A percentile compares a stretch with the other conserved stretches of the same genome.
Conservation (phyloP, 1,284 basidiomycete genomes). For the Marasmius sp. region DNA sequence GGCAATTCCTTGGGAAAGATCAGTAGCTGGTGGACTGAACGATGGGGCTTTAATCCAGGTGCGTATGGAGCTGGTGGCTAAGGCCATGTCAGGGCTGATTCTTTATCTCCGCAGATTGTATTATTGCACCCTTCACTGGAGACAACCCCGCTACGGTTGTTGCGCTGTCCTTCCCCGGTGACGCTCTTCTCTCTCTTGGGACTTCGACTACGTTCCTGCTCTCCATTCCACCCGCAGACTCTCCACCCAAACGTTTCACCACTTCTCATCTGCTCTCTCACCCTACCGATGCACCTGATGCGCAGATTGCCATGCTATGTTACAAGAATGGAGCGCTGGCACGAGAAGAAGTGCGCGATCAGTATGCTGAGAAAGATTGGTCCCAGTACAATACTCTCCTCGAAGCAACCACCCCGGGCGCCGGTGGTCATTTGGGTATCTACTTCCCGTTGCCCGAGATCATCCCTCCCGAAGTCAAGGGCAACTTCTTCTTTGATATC, state of each 20-base stretch:
- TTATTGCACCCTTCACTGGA: constrained; percentile 85
- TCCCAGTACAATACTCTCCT: constrained; percentile 70
- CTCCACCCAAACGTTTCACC: constrained; percentile 67
- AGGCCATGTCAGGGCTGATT: constrained; percentile 2
- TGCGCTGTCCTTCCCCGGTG: constrained; percentile 76
- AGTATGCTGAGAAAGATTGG: constrained; percentile 68
- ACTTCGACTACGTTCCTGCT: constrained; percentile 89
- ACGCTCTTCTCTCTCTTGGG: constrained; percentile 88
- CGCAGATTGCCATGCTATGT: constrained; percentile 78
- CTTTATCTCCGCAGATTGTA: constrained; percentile 53
- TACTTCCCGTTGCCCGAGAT: constrained; percentile 86
- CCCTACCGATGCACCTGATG: constrained; percentile 53
- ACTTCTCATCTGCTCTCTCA: constrained; percentile 75
- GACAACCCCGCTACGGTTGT: constrained; percentile 91
- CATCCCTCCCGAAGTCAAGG: constrained; percentile 73
- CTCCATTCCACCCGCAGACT: constrained; percentile 62
- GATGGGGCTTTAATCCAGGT: constrained; percentile 78
- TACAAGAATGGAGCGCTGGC: constrained; percentile 85
- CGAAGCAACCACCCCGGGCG: constrained; percentile 56
- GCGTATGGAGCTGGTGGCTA: constrained; percentile 13
- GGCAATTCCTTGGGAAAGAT: constrained; percentile 68
- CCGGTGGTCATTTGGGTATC: constrained; percentile 61
- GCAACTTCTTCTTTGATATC: constrained; percentile 61
- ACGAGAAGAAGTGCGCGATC: constrained; percentile 78
- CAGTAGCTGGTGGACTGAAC: constrained; percentile 68